Conservation (phyloP, 164 flowering plant species). For the Chimonanthus salicifolius region DNA sequence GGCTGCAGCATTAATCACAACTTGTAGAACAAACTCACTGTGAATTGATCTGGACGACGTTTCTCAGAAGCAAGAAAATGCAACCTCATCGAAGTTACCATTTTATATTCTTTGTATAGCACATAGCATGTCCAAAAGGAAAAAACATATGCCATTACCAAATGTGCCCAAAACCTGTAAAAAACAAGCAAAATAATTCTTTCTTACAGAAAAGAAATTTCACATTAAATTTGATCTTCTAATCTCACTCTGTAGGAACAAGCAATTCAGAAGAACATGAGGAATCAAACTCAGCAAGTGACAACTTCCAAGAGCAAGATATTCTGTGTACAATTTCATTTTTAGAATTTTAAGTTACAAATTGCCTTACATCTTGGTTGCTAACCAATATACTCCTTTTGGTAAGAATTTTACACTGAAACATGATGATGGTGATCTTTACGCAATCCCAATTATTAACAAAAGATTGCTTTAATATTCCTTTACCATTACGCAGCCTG, state of each 20-base stretch:
- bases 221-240: neutral
- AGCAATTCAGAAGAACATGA: neutral
- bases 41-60: conserved; percentile 82
- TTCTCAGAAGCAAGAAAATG: conserved; percentile 71
- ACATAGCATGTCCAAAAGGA: conserved; percentile 85
- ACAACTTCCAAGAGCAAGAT: neutral
- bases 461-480: too few species aligned
- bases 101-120: conserved; percentile 59
- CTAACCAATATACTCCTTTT: too few species aligned
- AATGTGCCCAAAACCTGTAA: conserved; percentile 79
- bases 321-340: neutral
- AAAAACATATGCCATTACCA: conserved; percentile 72
- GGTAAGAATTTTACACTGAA: too few species aligned
- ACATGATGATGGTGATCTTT: too few species aligned
- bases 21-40: conserved; percentile 35
- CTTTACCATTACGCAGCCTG: too few species aligned
- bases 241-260: neutral
- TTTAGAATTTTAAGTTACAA: neutral
- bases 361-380: neutral
- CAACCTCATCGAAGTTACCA: conserved; percentile 63
- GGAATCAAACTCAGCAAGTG: neutral
- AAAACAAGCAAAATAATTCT: neutral
- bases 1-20: neutral
- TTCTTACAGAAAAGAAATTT: neutral
- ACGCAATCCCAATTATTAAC: too few species aligned